phyloP scores from a whole-genome alignment of 2,329 filamentous ascomycete genomes.

The Neurospora crassa region DNA sequence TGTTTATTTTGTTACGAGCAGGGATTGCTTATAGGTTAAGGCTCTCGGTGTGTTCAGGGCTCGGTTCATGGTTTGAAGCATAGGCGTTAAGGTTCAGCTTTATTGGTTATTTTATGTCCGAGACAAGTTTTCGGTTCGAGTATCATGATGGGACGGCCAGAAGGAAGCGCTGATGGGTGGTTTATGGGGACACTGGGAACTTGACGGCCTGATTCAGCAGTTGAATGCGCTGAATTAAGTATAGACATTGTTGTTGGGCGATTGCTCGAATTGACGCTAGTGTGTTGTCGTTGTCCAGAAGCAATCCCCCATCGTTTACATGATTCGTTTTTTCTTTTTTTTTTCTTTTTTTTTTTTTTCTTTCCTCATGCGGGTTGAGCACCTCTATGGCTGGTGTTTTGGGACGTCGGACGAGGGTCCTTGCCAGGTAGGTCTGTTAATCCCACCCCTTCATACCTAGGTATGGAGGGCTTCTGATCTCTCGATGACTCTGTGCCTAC shows the following conservation, averaged over 20 bases:
- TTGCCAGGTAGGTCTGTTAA: not conserved
- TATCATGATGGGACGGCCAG: not conserved
- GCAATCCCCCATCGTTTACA: not conserved
- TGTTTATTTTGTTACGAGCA: not conserved
- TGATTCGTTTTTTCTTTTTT: too few relatives aligned
- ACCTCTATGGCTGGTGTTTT: not conserved
- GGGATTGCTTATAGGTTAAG: not conserved
- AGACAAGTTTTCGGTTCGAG: not conserved
- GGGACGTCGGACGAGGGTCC: not conserved
- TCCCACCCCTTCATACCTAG: not conserved
- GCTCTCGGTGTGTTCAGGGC: not conserved
- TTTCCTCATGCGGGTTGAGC: not conserved
- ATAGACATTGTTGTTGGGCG: not conserved
- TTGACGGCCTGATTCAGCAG: not conserved
- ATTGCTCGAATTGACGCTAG: not conserved
- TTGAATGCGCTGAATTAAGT: not conserved
- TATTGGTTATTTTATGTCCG: not conserved
- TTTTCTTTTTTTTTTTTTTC: too few relatives aligned
- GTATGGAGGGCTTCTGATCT: not conserved
- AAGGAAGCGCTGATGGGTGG: not conserved
- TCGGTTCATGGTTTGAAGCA: not conserved
- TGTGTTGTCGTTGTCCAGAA: not conserved
- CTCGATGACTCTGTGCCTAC: not conserved
- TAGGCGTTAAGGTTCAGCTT: not conserved
- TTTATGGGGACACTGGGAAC: not conserved